These are phyloP conservation scores for Apiospora malaysiana DNA, from an alignment of 2,329 filamentous ascomycete genomes.

Conservation along the genomic window DNA sequence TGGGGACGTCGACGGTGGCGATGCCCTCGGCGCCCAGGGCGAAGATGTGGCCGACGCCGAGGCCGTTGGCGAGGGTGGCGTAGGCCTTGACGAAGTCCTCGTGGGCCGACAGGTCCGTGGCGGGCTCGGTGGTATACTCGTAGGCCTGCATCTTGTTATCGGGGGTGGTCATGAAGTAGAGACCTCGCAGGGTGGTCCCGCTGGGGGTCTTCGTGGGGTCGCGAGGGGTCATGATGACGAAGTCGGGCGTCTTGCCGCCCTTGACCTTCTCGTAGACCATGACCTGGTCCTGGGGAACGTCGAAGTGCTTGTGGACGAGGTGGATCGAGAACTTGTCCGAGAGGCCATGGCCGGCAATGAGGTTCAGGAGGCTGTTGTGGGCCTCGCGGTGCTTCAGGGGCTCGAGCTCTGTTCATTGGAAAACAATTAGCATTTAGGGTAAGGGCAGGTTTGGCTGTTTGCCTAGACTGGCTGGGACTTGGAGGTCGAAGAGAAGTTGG, in stretches of 20 bases:
- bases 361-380: slow-evolving; percentile 1
- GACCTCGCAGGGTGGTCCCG: slow-evolving; percentile 5
- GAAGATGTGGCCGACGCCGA: slow-evolving; percentile 16
- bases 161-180: slow-evolving; percentile 15
- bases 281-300: slow-evolving; percentile 5
- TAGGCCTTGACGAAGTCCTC: slow-evolving; percentile 19
- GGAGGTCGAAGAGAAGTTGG: neutral
- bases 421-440: neutral
- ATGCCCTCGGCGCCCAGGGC: slow-evolving; percentile 16
- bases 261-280: slow-evolving; percentile 20
- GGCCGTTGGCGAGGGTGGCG: slow-evolving; percentile 6
- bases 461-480: neutral
- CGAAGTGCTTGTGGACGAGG: slow-evolving; percentile 14
- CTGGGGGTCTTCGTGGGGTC: neutral
- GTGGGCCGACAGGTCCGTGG: slow-evolving; percentile 6
- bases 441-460: no score
- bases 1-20: neutral
- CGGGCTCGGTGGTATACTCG: slow-evolving; percentile 8
- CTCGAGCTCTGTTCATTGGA: neutral
- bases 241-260: slow-evolving; percentile 18
- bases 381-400: slow-evolving; percentile 16
- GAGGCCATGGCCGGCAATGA: slow-evolving; percentile 3
- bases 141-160: slow-evolving; percentile 19
- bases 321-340: slow-evolving; percentile 14
- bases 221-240: slow-evolving; percentile 10